These are phyloP conservation scores for Spiromastix sp. DNA, from an alignment of 2,329 filamentous ascomycete genomes.

Conservation along the genomic window DNA sequence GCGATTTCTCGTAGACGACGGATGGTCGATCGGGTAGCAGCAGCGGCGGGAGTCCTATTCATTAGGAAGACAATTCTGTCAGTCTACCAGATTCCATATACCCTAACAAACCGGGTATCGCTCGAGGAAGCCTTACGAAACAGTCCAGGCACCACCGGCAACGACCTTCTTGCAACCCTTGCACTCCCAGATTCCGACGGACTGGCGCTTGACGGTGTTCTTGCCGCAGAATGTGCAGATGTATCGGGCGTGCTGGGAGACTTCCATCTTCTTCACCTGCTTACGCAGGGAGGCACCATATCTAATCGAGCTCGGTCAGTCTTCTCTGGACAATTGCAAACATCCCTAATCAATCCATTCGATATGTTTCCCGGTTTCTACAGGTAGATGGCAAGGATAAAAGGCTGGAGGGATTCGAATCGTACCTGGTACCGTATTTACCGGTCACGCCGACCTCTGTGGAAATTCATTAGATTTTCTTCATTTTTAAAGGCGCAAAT, in stretches of 20 bases:
- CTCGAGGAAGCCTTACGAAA: constrained; percentile 66
- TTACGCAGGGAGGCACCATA: constrained; percentile 99
- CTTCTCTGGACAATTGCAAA: not conserved
- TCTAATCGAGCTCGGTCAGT: constrained; percentile 40
- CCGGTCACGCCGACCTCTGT: constrained; percentile 90
- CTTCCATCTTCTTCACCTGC: constrained; percentile 99
- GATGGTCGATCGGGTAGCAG: constrained; percentile 91
- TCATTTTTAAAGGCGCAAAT: no score
- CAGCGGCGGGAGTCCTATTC: constrained; percentile 75
- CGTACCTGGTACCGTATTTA: constrained; percentile 96
- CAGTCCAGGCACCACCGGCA: constrained; percentile 86
- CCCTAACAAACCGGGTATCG: no score
- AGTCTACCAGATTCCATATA: constrained; percentile 11
- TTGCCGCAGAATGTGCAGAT: constrained; percentile 99
- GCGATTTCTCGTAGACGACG: constrained; percentile 95
- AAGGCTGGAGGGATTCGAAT: constrained; percentile 18
- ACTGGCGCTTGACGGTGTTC: constrained; percentile 80
- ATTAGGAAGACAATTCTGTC: constrained; percentile 10
- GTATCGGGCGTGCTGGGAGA: constrained; percentile 96
- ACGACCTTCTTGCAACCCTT: constrained; percentile 88
- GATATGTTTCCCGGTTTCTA: no score
- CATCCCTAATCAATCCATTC: no score
- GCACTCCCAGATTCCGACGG: constrained; percentile 96
- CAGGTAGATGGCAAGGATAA: no score
- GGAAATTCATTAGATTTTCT: no score